Evolutionary conservation across 2,329 filamentous ascomycete species (phyloP).

Genomic region (Phialemonium atrogriseum): DNA sequence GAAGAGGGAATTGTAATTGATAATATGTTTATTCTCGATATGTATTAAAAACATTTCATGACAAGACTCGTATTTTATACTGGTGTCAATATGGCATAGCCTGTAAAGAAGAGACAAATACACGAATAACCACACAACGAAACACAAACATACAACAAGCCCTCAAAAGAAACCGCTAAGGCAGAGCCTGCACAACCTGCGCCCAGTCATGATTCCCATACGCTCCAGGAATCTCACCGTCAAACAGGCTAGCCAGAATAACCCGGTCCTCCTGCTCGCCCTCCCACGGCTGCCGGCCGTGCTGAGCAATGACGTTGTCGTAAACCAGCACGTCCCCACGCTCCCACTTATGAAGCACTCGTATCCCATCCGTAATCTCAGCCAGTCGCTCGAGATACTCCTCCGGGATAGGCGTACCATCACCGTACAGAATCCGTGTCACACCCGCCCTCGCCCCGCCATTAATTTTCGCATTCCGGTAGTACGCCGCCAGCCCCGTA

Average conservation of each 20-base stretch:
- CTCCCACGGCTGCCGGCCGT: slow-evolving; percentile 38
- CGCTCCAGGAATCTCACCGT: slow-evolving; percentile 35
- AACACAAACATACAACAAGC: too few species aligned
- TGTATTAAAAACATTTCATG: too few species aligned
- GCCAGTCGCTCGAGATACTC: slow-evolving; percentile 30
- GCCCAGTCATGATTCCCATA: slow-evolving; percentile 34
- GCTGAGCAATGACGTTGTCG: slow-evolving; percentile 39
- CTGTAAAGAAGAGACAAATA: too few species aligned
- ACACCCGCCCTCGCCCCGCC: slow-evolving; percentile 17
- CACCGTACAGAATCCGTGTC: slow-evolving; percentile 33
- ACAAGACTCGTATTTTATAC: too few species aligned
- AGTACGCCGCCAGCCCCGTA: slow-evolving; percentile 35
- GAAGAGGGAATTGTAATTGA: too few species aligned
- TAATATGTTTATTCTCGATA: too few species aligned
- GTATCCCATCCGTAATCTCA: slow-evolving; percentile 38
- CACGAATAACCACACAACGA: too few species aligned
- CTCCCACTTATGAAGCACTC: slow-evolving; percentile 38
- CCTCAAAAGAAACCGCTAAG: too few species aligned
- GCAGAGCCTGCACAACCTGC: slow-evolving; percentile 35
- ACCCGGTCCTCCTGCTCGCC: slow-evolving; percentile 36
- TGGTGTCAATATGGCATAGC: too few species aligned
- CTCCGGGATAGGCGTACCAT: slow-evolving; percentile 38
- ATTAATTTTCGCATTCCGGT: slow-evolving; percentile 23
- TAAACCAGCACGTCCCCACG: slow-evolving; percentile 37
- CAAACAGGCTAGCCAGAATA: slow-evolving; percentile 37